Conservation (phyloP, 805 yeast genomes). For the Myxozyma neotropica region DNA sequence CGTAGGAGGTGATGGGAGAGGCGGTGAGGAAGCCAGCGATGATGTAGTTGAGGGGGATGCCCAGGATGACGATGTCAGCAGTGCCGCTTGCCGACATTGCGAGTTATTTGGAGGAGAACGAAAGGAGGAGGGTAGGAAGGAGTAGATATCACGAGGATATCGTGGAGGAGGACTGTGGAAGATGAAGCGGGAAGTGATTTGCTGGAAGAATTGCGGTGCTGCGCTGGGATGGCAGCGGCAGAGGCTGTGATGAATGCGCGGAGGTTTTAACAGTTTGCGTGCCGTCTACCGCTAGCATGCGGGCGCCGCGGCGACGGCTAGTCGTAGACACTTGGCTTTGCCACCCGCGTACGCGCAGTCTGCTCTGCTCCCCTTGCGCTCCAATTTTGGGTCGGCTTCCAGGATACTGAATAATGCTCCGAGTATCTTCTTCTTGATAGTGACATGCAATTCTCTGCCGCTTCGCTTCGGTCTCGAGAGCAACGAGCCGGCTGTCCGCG, state of each 20-base stretch:
- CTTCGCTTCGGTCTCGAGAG: too few species aligned
- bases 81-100: slow-evolving; percentile 15
- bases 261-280: not conserved
- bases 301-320: too few species aligned
- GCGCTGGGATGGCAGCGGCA: not conserved
- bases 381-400: too few species aligned
- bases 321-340: too few species aligned
- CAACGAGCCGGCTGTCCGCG: not conserved
- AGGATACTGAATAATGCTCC: too few species aligned
- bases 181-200: not conserved
- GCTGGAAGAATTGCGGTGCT: not conserved
- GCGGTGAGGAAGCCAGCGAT: slow-evolving; percentile 70
- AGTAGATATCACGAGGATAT: slow-evolving; percentile 2
- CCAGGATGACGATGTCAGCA: slow-evolving; percentile 51
- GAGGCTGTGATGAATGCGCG: not conserved
- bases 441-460: too few species aligned
- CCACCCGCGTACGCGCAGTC: too few species aligned
- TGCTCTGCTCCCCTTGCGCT: too few species aligned
- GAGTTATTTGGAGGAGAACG: not conserved
- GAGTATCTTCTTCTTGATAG: too few species aligned
- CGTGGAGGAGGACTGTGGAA: not conserved
- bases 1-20: slow-evolving; percentile 86
- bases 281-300: not conserved
- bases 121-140: not conserved
- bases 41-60: slow-evolving; percentile 54